Evolutionary conservation across 2,329 filamentous ascomycete genomes (phyloP), one percentile per base, ranked within the genome.

Genomic region (Phyllosticta citribraziliensis): DNA sequence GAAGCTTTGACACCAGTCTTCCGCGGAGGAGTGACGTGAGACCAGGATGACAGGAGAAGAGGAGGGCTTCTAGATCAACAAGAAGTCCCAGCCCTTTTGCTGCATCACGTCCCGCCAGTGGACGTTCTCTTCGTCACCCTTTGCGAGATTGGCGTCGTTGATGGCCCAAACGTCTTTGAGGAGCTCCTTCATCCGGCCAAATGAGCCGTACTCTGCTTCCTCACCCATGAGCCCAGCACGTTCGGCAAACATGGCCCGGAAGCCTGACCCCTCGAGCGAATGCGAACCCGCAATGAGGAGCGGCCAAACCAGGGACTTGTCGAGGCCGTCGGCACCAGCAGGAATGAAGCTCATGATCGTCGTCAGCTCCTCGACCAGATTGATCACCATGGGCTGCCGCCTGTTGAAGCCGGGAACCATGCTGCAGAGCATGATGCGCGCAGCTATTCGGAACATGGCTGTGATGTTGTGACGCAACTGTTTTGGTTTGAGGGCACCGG

Each of bases 101-200:
- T 84, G 85, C 91, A 97, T 96, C 72, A 93, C 84, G 77, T 96
- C 89, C 78, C 93, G 83, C 93, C 93, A 97, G 85, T 92, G 91
- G 75, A 96, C 84, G 78, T 88, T 87, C 71, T 84, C 86, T 67
- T 70, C 74, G 66, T 74, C 74, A 67, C 76, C 75, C 77, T 76
- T 72, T 67, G 72, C 71, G 54, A 75, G 73, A 67, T 75, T 81
- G 67, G 85, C 86, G 72, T 92, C 88, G 71, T 89, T 87, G 66
- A 84, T 78, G 51, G 76, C 73, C 94, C 94, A 99, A 30, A 93
- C 84, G 76, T 96, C 90, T 65, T 84, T 82, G 52, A 99, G 79
- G 22, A 99, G 80, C 64, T 84, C 86, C 67, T 84, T 83, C 72
- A 96, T 87, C 65, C 90, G 87, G 66, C 91, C 91, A 70, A 97